Evolutionary conservation across 352 stramenopile genomes (phyloP).

Genomic region (Aphanomyces invadans): DNA sequence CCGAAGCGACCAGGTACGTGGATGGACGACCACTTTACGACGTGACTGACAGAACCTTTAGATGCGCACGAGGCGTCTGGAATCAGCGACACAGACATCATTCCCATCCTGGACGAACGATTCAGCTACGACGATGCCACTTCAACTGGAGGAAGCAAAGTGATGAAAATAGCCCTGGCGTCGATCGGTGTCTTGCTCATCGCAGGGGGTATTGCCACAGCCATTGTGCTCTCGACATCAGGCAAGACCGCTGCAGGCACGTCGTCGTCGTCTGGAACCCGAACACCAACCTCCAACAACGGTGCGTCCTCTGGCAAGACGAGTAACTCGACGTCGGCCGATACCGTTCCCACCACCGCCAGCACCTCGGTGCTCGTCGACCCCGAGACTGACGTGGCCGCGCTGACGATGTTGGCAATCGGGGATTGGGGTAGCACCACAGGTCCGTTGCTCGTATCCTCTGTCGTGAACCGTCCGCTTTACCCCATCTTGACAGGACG

Average conservation of each 20-base stretch:
- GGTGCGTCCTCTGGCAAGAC: background rate
- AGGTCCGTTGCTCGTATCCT: background rate
- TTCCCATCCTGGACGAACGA: slow-evolving; percentile 8
- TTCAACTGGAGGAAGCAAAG: background rate
- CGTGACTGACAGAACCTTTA: too few species aligned
- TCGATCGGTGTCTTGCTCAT: background rate
- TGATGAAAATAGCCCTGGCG: background rate
- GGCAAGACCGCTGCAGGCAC: background rate
- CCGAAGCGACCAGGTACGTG: background rate
- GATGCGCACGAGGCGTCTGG: background rate
- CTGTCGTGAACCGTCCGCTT: background rate
- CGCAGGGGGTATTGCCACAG: background rate
- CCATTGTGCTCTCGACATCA: background rate
- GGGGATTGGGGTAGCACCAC: slow-evolving; percentile 61
- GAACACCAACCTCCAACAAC: background rate
- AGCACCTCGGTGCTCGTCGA: slow-evolving; percentile 26
- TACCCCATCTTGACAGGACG: background rate
- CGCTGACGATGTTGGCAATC: slow-evolving; percentile 37
- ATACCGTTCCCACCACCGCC: background rate
- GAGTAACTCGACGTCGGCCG: background rate
- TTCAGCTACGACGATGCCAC: background rate
- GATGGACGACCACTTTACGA: too few species aligned
- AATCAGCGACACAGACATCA: slow-evolving; percentile 11
- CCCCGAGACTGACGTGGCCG: slow-evolving; percentile 8
- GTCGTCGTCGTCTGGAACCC: slow-evolving; percentile 7